Percentiles rank a stretch among this genome's conserved stretches.
Evolutionary conservation across 2,329 filamentous ascomycete genomes (phyloP).

Genomic region (Cladophialophora exuberans): DNA sequence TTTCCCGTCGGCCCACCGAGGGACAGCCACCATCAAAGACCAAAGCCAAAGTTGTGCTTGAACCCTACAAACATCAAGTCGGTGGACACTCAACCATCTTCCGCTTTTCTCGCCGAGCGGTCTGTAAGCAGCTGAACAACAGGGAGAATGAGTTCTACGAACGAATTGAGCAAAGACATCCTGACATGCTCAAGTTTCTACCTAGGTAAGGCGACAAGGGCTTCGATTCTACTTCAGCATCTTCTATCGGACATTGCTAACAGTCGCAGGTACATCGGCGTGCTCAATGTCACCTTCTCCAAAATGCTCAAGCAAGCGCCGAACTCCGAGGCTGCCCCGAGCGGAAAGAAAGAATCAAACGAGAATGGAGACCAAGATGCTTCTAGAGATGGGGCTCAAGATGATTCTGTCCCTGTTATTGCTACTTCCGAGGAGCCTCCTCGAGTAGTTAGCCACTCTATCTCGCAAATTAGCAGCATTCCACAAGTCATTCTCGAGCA

Average conservation of each 20-base stretch:
- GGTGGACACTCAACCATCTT: slow-evolving; percentile 96
- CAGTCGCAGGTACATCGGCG: slow-evolving; percentile 73
- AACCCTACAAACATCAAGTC: slow-evolving; percentile 96
- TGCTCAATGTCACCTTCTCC: slow-evolving; percentile 93
- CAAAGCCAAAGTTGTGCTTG: slow-evolving; percentile 89
- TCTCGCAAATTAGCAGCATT: slow-evolving; percentile 69
- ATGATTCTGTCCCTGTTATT: slow-evolving; percentile 1
- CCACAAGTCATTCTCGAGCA: slow-evolving; percentile 93
- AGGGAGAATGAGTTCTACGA: slow-evolving; percentile 99
- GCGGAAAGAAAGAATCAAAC: slow-evolving; percentile 3
- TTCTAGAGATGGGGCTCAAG: neutral
- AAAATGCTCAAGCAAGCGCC: slow-evolving; percentile 69
- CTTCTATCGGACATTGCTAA: slow-evolving; percentile 3
- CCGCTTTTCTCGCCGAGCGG: slow-evolving; percentile 89
- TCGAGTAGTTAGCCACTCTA: slow-evolving; percentile 71
- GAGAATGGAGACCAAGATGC: neutral
- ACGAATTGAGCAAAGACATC: slow-evolving; percentile 87
- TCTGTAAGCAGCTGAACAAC: slow-evolving; percentile 98
- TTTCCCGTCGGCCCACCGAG: slow-evolving; percentile 33
- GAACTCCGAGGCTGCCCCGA: neutral
- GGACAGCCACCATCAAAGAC: slow-evolving; percentile 50
- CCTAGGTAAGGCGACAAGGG: slow-evolving; percentile 75
- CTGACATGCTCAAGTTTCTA: slow-evolving; percentile 85
- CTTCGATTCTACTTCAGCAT: neutral
- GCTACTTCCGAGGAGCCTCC: slow-evolving; percentile 40